Conservation (phyloP, 768 basidiomycete genomes). For the Agrocybe praecox region DNA sequence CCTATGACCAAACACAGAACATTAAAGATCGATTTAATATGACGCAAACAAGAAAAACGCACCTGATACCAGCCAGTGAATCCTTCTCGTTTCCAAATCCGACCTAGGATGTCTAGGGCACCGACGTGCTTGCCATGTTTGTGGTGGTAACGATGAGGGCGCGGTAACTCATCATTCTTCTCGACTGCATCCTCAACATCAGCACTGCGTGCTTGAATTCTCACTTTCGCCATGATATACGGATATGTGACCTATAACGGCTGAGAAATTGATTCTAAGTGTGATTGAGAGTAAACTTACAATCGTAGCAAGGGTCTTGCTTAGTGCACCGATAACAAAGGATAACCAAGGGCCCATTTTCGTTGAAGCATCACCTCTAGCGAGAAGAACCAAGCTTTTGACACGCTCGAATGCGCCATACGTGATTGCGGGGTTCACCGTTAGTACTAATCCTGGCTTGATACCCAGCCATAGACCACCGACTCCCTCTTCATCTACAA, state of each 20-base stretch:
- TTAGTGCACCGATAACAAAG: conserved; percentile 88
- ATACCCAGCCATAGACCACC: conserved; percentile 92
- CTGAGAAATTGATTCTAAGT: not conserved
- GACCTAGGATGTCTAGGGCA: conserved; percentile 73
- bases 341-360: conserved; percentile 80
- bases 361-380: conserved; percentile 44
- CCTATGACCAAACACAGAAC: conserved; percentile 49
- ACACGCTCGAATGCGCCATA: conserved; percentile 94
- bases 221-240: conserved; percentile 95
- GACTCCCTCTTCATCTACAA: conserved; percentile 86
- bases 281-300: conserved; percentile 48
- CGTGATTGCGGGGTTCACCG: conserved; percentile 96
- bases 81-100: conserved; percentile 78
- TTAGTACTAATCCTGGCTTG: conserved; percentile 91
- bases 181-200: conserved; percentile 51
- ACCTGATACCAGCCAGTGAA: conserved; percentile 96
- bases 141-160: conserved; percentile 44
- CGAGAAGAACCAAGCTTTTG: conserved; percentile 70
- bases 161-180: conserved; percentile 38
- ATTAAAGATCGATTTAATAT: not conserved
- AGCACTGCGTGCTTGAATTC: conserved; percentile 84
- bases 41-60: not conserved
- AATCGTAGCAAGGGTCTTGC: conserved; percentile 94
- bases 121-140: conserved; percentile 58
- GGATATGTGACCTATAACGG: conserved; percentile 84